Conservation (phyloP, 805 yeast species). For the Maudiozyma saulgeensis region DNA sequence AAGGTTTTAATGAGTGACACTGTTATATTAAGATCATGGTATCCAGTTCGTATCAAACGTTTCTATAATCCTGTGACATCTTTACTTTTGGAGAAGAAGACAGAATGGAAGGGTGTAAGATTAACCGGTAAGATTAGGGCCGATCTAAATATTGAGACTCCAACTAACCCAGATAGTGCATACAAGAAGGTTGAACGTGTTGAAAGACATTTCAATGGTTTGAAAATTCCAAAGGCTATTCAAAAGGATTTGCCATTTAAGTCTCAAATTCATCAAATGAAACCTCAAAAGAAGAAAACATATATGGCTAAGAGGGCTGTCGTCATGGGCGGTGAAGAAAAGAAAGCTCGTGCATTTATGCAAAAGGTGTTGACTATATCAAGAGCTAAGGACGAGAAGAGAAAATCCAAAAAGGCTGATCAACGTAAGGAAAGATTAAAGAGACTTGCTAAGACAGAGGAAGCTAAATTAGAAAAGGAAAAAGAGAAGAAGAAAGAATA, state of each 20-base stretch:
- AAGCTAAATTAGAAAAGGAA: constrained; percentile 60
- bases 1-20: constrained; percentile 86
- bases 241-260: constrained; percentile 79
- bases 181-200: constrained; percentile 70
- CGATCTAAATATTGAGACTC: constrained; percentile 55
- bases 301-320: constrained; percentile 89
- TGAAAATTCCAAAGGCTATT: constrained; percentile 74
- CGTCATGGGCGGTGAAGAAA: constrained; percentile 83
- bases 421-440: constrained; percentile 68
- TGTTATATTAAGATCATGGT: constrained; percentile 89
- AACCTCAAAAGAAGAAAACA: constrained; percentile 74
- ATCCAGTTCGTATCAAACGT: constrained; percentile 81
- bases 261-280: constrained; percentile 82
- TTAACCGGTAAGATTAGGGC: constrained; percentile 90
- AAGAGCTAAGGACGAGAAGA: constrained; percentile 76
- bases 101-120: constrained; percentile 94
- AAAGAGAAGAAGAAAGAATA: constrained; percentile 80
- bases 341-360: constrained; percentile 82
- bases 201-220: constrained; percentile 77
- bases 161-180: constrained; percentile 41
- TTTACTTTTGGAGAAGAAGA: constrained; percentile 61
- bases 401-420: constrained; percentile 59
- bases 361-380: constrained; percentile 78
- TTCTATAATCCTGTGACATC: constrained; percentile 97
- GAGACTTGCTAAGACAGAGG: constrained; percentile 67